Evolutionary conservation across 2,329 filamentous ascomycete species (phyloP), one percentile per base, ranked within the genome.

Genomic region (Byssoonygena ceratinophila): DNA sequence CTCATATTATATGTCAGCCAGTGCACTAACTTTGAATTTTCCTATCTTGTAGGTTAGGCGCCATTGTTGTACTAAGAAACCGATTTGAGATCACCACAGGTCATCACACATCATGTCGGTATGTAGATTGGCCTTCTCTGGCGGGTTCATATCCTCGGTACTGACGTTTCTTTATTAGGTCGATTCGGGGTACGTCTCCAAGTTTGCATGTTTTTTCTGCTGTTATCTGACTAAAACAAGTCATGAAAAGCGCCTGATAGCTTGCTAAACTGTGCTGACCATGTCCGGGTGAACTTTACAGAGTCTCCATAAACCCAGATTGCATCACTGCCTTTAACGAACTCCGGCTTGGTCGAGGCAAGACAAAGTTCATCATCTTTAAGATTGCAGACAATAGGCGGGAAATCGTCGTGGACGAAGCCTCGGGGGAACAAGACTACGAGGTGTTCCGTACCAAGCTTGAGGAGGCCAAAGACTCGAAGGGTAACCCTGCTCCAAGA

Each of bases 351-450:
- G 68, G 68, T 61, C 66, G 65, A 52, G 63, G 64, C 46, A 67
- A 70, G 61, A 65, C 63, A 59, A 76, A 75, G 66, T 76, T 63
- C 60, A 73, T 76, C 60, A 76, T 76, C 67, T 75, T 69, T 70
- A 75, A 75, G 66, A 72, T 76, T 60, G 63, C 71, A 57, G 73
- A 75, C 59, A 66, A 75, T 63, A 71, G 73, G 68, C 74, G 71
- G 64, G 64, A 71, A 54, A 71, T 76, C 51, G 72, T 74, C 53
- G 65, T 76, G 57, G 73, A 76, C 34, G 69, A 74, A 51, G 59
- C 63, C 46, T 73, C 71, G 53, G 60, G 60, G 22, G 71, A 75
- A 22, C 52, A 63, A 43, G 70, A 75, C 59, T 76, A 74, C 60
- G 72, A 76, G 56, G 65, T 63, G 37, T 76, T 76, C 67, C 71